Conservation (phyloP, 345 rosid genomes). For the Brassica incana region DNA sequence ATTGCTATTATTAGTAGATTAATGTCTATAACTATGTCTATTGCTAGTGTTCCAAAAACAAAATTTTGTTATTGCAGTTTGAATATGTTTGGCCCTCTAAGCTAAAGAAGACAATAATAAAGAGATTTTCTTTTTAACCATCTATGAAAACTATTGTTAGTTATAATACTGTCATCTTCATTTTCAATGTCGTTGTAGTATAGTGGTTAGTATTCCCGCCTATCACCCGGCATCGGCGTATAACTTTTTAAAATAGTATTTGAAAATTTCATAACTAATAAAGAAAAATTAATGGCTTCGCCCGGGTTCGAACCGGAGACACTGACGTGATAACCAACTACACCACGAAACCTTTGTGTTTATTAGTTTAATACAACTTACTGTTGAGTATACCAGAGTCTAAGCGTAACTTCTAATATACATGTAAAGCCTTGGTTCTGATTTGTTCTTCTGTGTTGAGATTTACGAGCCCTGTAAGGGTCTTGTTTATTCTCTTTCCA, state of each 20-base stretch:
- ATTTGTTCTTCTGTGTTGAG: background rate
- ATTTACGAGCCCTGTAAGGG: background rate
- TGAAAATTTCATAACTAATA: background rate
- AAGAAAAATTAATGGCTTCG: background rate
- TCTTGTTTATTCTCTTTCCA: background rate
- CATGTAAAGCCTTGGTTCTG: background rate
- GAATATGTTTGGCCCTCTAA: background rate
- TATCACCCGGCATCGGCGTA: slow-evolving; percentile 95
- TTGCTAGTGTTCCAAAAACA: background rate
- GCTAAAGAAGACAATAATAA: background rate
- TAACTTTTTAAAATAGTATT: background rate
- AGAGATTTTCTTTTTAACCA: background rate
- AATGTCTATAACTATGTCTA: background rate
- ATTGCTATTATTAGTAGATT: no score
- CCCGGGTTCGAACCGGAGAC: slow-evolving; percentile 35
- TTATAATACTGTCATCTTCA: no score
- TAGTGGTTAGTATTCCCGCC: slow-evolving; percentile 91
- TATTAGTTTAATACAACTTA: no score
- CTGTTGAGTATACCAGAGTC: no score
- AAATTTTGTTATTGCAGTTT: background rate
- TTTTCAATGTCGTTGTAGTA: slow-evolving; percentile 66
- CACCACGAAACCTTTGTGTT: slow-evolving; percentile 76
- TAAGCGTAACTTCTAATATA: no score
- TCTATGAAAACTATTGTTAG: background rate
- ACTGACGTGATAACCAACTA: slow-evolving; percentile 99